phyloP scores from a whole-genome alignment of 2,329 filamentous ascomycete species.

The Rutstroemia sp. region DNA sequence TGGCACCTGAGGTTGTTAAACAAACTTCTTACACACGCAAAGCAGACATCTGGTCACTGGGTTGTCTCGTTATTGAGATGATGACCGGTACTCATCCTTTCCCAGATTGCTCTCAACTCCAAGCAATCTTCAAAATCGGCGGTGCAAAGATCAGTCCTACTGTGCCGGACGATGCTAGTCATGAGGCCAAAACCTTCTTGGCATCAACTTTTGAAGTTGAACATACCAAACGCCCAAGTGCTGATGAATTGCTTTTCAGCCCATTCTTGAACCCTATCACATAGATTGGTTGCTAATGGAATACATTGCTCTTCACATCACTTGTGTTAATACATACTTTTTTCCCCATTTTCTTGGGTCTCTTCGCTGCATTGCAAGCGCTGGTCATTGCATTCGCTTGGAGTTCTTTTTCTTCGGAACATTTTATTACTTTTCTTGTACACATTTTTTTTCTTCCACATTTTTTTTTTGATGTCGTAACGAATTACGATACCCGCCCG shows the following conservation, averaged over 20 bases:
- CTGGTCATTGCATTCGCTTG: conserved; percentile 21
- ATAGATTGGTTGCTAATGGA: conserved; percentile 25
- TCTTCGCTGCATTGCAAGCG: conserved; percentile 17
- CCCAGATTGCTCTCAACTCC: conserved; percentile 92
- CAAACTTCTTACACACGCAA: conserved; percentile 98
- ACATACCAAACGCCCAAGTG: conserved; percentile 83
- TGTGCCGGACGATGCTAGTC: conserved; percentile 78
- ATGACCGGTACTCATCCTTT: conserved; percentile 96
- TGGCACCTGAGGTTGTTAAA: conserved; percentile 97
- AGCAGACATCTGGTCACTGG: conserved; percentile 97
- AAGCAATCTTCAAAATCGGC: conserved; percentile 98
- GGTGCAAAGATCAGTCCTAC: conserved; percentile 80
- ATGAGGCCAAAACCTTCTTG: conserved; percentile 78
- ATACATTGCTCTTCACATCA: not conserved
- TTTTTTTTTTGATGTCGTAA: conserved; percentile 9
- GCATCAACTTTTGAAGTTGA: conserved; percentile 91
- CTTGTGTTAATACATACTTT: conserved; percentile 7
- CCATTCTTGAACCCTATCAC: conserved; percentile 72
- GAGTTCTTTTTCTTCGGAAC: conserved; percentile 4
- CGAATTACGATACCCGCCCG: conserved; percentile 11
- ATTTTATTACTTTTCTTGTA: conserved; percentile 11
- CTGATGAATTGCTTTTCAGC: conserved; percentile 81
- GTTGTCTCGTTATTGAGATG: conserved; percentile 97
- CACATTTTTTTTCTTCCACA: not conserved
- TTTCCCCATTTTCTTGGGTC: not conserved